Conservation (phyloP, 768 basidiomycete genomes). For the Tephrocybe rancida region DNA sequence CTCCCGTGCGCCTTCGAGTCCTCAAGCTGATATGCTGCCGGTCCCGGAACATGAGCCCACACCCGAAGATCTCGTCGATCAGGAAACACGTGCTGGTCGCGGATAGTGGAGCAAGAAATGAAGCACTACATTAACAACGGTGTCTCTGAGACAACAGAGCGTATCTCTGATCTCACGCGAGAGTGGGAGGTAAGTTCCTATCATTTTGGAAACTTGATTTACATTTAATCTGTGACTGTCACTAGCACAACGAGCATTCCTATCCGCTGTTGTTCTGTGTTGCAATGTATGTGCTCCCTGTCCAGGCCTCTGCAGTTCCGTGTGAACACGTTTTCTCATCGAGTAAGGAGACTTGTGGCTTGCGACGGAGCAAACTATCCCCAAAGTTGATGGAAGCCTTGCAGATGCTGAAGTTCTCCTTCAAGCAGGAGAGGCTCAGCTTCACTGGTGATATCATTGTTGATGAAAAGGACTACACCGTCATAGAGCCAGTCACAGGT, state of each 20-base stretch:
- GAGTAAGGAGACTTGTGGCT: conserved; percentile 21
- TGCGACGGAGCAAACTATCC: conserved; percentile 14
- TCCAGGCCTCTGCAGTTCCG: conserved; percentile 28
- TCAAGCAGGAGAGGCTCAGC: conserved; percentile 19
- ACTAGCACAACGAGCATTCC: conserved; percentile 7
- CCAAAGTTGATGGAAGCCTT: conserved; percentile 21
- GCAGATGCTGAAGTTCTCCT: conserved; percentile 26
- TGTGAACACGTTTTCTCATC: conserved; percentile 26
- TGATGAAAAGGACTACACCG: conserved; percentile 15
- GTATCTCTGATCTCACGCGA: conserved; percentile 5
- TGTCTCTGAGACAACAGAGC: not conserved
- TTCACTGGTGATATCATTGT: conserved; percentile 16
- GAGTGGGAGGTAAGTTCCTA: conserved; percentile 23
- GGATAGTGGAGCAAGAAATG: conserved; percentile 7
- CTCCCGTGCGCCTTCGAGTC: not conserved
- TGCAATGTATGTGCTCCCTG: conserved; percentile 27
- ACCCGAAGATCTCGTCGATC: not conserved
- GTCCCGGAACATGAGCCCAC: not conserved
- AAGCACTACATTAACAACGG: conserved; percentile 2
- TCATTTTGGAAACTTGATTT: not conserved
- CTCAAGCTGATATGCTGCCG: not conserved
- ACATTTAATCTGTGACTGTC: not conserved
- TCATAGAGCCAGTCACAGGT: not conserved
- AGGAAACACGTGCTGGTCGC: conserved; percentile 4
- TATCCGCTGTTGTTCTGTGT: conserved; percentile 21